Conservation (phyloP, 2,329 filamentous ascomycete genomes). For the Akanthomyces dipterigenus region DNA sequence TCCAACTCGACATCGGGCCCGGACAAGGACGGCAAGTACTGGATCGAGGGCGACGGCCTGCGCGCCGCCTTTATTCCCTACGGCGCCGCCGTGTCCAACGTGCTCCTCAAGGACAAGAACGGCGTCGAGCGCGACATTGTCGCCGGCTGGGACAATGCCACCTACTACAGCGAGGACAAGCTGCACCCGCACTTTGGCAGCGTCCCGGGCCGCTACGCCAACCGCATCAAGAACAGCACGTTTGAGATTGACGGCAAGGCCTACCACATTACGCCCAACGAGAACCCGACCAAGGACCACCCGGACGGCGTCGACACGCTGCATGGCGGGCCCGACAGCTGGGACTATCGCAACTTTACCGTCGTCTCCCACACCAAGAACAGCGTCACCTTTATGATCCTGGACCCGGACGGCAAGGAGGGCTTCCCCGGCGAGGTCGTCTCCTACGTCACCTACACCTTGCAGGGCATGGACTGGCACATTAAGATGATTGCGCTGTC, state of each 20-base stretch:
- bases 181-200: constrained; percentile 65
- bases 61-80: constrained; percentile 66
- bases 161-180: constrained; percentile 57
- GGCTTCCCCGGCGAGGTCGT: constrained; percentile 75
- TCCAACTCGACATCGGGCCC: constrained; percentile 27
- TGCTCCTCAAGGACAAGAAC: constrained; percentile 63
- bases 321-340: constrained; percentile 64
- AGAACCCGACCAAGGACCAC: constrained; percentile 45
- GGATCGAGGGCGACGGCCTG: constrained; percentile 60
- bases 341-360: constrained; percentile 74
- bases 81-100: constrained; percentile 65
- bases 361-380: constrained; percentile 59
- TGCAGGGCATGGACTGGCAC: constrained; percentile 61
- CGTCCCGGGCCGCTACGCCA: constrained; percentile 71
- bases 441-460: constrained; percentile 66
- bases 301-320: constrained; percentile 56
- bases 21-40: constrained; percentile 62
- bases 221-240: constrained; percentile 71
- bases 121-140: constrained; percentile 65
- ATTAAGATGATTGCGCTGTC: constrained; percentile 66
- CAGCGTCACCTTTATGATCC: constrained; percentile 69
- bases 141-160: constrained; percentile 69
- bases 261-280: constrained; percentile 57
- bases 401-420: constrained; percentile 65
- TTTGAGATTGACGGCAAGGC: constrained; percentile 59